phyloP scores from a whole-genome alignment of 2,329 filamentous ascomycete species.

The Alternaria conjuncta region DNA sequence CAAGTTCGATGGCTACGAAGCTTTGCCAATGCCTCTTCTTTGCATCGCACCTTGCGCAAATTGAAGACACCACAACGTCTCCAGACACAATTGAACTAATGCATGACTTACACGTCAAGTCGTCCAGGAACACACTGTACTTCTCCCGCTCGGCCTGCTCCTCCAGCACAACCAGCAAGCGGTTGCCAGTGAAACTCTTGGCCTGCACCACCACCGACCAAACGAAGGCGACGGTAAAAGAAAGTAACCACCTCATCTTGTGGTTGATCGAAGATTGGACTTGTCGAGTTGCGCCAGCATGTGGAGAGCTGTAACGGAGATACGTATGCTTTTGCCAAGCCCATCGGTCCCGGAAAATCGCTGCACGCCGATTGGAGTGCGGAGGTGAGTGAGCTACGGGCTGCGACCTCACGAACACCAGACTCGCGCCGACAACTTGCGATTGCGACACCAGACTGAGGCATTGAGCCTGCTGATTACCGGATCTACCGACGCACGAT shows the following conservation, averaged over 20 bases:
- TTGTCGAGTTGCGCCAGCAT: slow-evolving; percentile 15
- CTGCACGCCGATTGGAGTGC: slow-evolving; percentile 25
- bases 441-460: slow-evolving; percentile 17
- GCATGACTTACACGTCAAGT: slow-evolving; percentile 67
- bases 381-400: slow-evolving; percentile 7
- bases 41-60: background rate
- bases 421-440: slow-evolving; percentile 3
- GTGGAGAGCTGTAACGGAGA: slow-evolving; percentile 28
- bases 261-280: slow-evolving; percentile 42
- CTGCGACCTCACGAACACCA: slow-evolving; percentile 13
- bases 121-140: slow-evolving; percentile 82
- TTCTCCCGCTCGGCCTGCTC: slow-evolving; percentile 78
- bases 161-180: slow-evolving; percentile 86
- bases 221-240: slow-evolving; percentile 68
- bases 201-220: slow-evolving; percentile 73
- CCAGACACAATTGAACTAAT: background rate
- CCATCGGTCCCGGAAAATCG: slow-evolving; percentile 34
- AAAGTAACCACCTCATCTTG: slow-evolving; percentile 77
- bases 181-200: slow-evolving; percentile 77
- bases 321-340: slow-evolving; percentile 50
- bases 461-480: slow-evolving; percentile 26
- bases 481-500: background rate
- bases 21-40: background rate
- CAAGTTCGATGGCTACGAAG: slow-evolving; percentile 13
- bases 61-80: background rate